Evolutionary conservation across 495 filamentous ascomycete genomes (phyloP).

Genomic region (Penicillium ucsense): DNA sequence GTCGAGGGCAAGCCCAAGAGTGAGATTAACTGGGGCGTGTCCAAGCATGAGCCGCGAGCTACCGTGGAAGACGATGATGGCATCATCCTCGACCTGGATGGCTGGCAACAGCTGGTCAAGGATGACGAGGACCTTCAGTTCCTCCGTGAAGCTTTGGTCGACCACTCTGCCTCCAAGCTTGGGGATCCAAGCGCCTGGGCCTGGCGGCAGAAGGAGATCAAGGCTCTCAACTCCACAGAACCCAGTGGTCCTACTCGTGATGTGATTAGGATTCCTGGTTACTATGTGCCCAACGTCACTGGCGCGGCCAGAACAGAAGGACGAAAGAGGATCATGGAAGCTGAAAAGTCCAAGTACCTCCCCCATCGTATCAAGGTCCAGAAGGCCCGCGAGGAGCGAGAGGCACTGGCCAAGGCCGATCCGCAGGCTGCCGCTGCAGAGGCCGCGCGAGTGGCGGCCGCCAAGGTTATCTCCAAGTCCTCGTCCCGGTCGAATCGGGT

Average conservation of each 20-base stretch:
- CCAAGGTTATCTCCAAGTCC: constrained; percentile 67
- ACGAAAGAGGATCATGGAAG: constrained; percentile 84
- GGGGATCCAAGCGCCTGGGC: constrained; percentile 69
- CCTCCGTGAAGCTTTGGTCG: constrained; percentile 41
- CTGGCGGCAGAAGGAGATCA: constrained; percentile 84
- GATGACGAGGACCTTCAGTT: constrained; percentile 69
- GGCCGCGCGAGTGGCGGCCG: constrained; percentile 63
- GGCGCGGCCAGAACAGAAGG: constrained; percentile 89
- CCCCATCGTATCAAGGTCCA: constrained; percentile 95
- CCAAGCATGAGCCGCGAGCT: constrained; percentile 48
- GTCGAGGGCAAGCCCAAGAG: constrained; percentile 20
- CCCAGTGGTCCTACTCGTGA: constrained; percentile 42
- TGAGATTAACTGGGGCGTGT: constrained; percentile 51
- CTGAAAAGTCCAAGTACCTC: constrained; percentile 95
- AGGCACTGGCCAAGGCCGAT: constrained; percentile 66
- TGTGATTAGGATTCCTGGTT: constrained; percentile 64
- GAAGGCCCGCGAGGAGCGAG: constrained; percentile 76
- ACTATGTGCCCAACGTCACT: constrained; percentile 77
- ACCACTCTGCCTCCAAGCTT: constrained; percentile 41
- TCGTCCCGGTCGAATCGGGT: constrained; percentile 82
- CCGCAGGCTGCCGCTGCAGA: constrained; percentile 55
- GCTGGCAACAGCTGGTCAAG: constrained; percentile 67
- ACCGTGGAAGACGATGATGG: constrained; percentile 60
- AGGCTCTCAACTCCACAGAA: constrained; percentile 60
- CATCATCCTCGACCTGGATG: constrained; percentile 63